Evolutionary conservation across 2,329 filamentous ascomycete species (phyloP), one percentile per base, ranked within the genome.

Genomic region (Cladosporium cucumerinum): DNA sequence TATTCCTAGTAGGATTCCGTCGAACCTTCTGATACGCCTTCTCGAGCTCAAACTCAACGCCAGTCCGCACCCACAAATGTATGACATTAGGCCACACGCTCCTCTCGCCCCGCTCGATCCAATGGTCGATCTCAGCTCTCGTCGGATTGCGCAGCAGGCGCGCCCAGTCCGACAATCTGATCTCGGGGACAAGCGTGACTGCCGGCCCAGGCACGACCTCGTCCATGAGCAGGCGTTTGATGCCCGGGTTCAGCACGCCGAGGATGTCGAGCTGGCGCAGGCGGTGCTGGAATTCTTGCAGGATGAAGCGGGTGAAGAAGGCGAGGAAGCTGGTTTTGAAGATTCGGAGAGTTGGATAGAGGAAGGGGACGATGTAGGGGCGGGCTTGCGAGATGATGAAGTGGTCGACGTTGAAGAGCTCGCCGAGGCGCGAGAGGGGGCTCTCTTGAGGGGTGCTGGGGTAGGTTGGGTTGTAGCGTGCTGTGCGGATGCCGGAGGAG

Each of bases 311-410:
- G 55, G 89, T 83, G 5, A 83, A 69, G 52, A 30, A 57, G 1
- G 65, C 51, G 10, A 43, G 36, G 34, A 25, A 25, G 32, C 32
- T 62, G 21, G 60, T 62, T 36, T 52, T 52, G 49, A 55, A 62
- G 55, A 39, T n/a, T 4, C 60, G 60, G 4, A 54, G 61, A 14
- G 52, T 36, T 2, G 61, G 52, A 43, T 57, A 57, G 23, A 64
- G 61, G 61, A 64, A 95, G 0, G 93, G 93, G 30, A 94, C 89
- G 18, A 97, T 82, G 76, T 96, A 97, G 0, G 94, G 94, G 3
- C 93, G 85, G 0, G 94, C 93, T 79, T 97, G 94, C 69, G 91
- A 95, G 69, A 98, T 88, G 69, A 98, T 92, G 78, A 96, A 97
- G 80, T 97, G 93, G 74, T 97, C 96, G 61, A 96, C 91, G 75